Percentiles rank a stretch among this genome's conserved stretches.
These are phyloP conservation scores for Colletotrichum sojae DNA, from an alignment of 2,329 filamentous ascomycete genomes.

Conservation along the genomic window DNA sequence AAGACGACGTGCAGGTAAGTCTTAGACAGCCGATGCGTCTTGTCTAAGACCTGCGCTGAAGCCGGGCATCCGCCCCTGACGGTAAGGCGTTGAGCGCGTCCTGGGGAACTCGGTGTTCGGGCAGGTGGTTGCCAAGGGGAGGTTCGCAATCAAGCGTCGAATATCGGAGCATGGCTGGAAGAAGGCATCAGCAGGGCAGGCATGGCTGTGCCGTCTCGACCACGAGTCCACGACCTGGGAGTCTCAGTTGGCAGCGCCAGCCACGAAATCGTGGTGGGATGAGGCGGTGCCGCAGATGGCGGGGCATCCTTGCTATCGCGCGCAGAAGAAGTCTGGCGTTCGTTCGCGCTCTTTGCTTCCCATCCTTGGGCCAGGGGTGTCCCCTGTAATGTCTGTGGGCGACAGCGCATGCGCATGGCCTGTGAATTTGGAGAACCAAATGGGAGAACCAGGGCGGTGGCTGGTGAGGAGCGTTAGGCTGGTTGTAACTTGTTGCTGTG, in stretches of 20 bases:
- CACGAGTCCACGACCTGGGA: too few relatives aligned
- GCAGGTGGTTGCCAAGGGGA: neutral
- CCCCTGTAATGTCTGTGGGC: constrained; percentile 25
- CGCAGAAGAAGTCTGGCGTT: constrained; percentile 1
- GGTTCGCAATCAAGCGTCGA: neutral
- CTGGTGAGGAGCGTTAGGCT: neutral
- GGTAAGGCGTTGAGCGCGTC: neutral
- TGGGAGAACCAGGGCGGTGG: neutral
- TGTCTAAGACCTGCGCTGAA: constrained; percentile 36
- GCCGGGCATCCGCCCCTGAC: constrained; percentile 29
- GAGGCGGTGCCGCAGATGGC: constrained; percentile 32
- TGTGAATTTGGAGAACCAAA: too few relatives aligned
- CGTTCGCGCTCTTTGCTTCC: constrained; percentile 13
- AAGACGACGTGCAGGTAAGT: constrained; percentile 18
- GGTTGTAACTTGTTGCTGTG: neutral
- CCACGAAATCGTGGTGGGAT: constrained; percentile 18
- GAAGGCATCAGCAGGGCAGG: neutral
- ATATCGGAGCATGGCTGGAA: neutral
- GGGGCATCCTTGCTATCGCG: constrained; percentile 19
- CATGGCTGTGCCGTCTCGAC: neutral
- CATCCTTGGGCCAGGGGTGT: neutral
- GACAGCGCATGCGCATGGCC: constrained; percentile 16
- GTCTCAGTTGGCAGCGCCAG: neutral
- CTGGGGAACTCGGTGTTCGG: neutral
- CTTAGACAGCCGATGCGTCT: constrained; percentile 17